Evolutionary conservation across 768 basidiomycete genomes (phyloP).

Genomic region (Tulasnella sp.): DNA sequence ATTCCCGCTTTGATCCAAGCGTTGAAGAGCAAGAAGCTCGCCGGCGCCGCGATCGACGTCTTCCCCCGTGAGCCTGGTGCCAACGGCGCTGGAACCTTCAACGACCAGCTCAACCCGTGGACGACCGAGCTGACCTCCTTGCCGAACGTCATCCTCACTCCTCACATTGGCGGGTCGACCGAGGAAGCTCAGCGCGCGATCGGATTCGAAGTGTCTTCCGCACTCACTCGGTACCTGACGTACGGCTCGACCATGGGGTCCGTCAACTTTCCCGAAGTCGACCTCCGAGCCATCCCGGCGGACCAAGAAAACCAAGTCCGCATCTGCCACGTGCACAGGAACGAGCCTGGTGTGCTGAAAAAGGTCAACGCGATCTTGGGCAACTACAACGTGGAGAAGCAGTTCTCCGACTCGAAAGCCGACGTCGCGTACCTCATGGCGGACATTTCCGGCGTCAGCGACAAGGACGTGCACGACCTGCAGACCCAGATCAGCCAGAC

Average conservation of each 20-base stretch:
- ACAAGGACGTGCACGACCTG: slow-evolving; percentile 70
- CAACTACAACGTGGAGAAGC: slow-evolving; percentile 98
- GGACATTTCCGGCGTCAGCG: slow-evolving; percentile 89
- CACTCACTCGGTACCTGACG: slow-evolving; percentile 84
- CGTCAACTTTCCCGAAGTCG: slow-evolving; percentile 99
- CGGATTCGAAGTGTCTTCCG: slow-evolving; percentile 86
- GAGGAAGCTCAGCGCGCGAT: slow-evolving; percentile 98
- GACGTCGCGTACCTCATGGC: slow-evolving; percentile 95
- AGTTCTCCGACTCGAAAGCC: slow-evolving; percentile 96
- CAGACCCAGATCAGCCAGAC: slow-evolving; percentile 75
- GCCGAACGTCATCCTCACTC: slow-evolving; percentile 93
- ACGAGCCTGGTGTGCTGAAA: slow-evolving; percentile 91
- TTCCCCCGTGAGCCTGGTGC: slow-evolving; percentile 90
- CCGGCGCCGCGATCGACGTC: slow-evolving; percentile 90
- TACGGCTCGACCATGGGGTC: slow-evolving; percentile 87
- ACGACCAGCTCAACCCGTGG: slow-evolving; percentile 85
- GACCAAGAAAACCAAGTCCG: slow-evolving; percentile 80
- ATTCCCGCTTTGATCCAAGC: slow-evolving; percentile 83
- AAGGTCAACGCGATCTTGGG: slow-evolving; percentile 92
- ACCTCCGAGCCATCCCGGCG: slow-evolving; percentile 83
- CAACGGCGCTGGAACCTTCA: slow-evolving; percentile 80
- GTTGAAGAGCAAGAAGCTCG: slow-evolving; percentile 80
- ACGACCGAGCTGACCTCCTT: slow-evolving; percentile 66
- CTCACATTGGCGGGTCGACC: slow-evolving; percentile 98
- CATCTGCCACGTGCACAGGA: slow-evolving; percentile 92